phyloP scores from a whole-genome alignment of 2,329 filamentous ascomycete genomes.

The Fusarium sarcochroum region DNA sequence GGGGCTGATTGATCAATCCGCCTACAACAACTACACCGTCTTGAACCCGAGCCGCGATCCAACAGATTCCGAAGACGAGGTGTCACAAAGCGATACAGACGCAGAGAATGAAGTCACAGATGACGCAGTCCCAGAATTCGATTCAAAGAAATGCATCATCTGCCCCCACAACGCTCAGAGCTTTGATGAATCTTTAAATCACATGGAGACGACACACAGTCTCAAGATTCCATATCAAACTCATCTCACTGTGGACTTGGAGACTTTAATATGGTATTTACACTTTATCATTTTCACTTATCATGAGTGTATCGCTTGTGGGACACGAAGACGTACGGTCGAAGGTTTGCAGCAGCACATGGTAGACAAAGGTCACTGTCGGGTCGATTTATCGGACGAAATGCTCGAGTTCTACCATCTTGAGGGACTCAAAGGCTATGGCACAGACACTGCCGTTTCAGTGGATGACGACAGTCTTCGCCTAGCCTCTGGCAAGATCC shows the following conservation, averaged over 20 bases:
- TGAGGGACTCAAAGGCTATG: not conserved
- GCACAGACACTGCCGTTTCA: not conserved
- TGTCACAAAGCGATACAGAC: not conserved
- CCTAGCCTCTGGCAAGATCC: conserved; percentile 39
- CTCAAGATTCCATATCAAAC: conserved; percentile 59
- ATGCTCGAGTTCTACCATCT: conserved; percentile 59
- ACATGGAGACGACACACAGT: conserved; percentile 65
- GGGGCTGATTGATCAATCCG: not conserved
- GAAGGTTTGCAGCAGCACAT: conserved; percentile 67
- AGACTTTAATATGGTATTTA: conserved; percentile 63
- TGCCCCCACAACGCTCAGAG: conserved; percentile 52
- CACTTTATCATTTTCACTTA: conserved; percentile 64
- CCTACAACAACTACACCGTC: not conserved
- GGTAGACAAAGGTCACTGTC: conserved; percentile 63
- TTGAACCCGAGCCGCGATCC: not conserved
- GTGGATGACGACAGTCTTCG: conserved; percentile 17
- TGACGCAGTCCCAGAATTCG: conserved; percentile 37
- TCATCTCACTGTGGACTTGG: conserved; percentile 60
- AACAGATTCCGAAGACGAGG: not conserved
- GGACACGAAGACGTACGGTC: conserved; percentile 57
- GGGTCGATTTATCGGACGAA: conserved; percentile 54
- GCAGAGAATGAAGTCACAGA: not conserved
- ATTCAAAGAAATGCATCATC: conserved; percentile 58
- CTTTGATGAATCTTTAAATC: conserved; percentile 57
- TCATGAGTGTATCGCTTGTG: conserved; percentile 66